Evolutionary conservation across 2,329 filamentous ascomycete species (phyloP).

Genomic region (Trematosphaeria pertusa): DNA sequence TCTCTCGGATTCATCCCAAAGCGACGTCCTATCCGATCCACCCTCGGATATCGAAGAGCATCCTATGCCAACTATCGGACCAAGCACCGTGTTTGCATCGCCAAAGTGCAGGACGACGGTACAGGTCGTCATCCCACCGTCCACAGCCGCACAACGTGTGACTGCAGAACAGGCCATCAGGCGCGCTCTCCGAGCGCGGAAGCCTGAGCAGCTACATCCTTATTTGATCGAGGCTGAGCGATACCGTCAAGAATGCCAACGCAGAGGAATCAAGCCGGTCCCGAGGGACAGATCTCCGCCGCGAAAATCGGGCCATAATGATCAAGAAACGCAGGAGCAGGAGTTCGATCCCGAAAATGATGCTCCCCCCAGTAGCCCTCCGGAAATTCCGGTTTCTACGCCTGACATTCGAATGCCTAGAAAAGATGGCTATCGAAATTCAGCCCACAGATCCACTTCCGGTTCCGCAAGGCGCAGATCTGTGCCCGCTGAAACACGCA

Average conservation of each 20-base stretch:
- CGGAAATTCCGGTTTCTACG: constrained; percentile 33
- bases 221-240: constrained; percentile 54
- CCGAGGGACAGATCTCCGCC: constrained; percentile 38
- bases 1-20: constrained; percentile 31
- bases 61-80: neutral
- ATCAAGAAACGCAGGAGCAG: constrained; percentile 40
- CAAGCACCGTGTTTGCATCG: constrained; percentile 10
- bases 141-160: constrained; percentile 22
- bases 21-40: constrained; percentile 35
- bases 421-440: constrained; percentile 9
- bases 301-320: constrained; percentile 18
- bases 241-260: constrained; percentile 52
- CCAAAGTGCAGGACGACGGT: constrained; percentile 35
- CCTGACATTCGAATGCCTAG: constrained; percentile 18
- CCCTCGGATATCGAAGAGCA: constrained; percentile 18
- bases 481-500: too few relatives aligned
- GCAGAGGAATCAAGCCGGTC: constrained; percentile 54
- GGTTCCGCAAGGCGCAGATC: constrained; percentile 9
- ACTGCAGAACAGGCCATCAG: constrained; percentile 22
- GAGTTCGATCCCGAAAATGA: constrained; percentile 37
- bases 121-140: constrained; percentile 39
- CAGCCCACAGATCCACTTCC: constrained; percentile 9
- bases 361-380: constrained; percentile 27
- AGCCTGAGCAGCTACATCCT: constrained; percentile 58
- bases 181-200: constrained; percentile 52